Evolutionary conservation across 2,329 filamentous ascomycete species (phyloP), one percentile per base, ranked within the genome.

Genomic region (Sporothrix mexicana): DNA sequence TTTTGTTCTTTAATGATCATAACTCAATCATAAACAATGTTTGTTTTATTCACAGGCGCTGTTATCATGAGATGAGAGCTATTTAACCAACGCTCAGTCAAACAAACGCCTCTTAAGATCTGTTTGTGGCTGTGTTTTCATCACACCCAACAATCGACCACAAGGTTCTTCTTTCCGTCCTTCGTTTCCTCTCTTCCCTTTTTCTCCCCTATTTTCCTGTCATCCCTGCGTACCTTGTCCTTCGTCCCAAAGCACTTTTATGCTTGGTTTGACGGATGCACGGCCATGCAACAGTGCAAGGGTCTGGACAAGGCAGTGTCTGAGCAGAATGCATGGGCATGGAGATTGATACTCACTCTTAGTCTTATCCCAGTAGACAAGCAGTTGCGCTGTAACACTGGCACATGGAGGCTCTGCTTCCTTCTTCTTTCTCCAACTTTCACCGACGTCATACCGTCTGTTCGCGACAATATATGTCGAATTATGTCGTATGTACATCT

Each of bases 231-330:
- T 20, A 23, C 17, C 10, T 45, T 25, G 15, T 36, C 61, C n/a
- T 45, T 66, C 61, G 25, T 66, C 61, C 61, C 61, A 66, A 66
- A 47, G 41, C 20, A 10, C 23, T 17, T 8, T 66, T n/a, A 67
- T 67, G 62, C 62, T 49, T 30, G 45, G 10, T 17, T 30, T 67
- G 62, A 49, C 43, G 20, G 41, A 47, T 47, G 13, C 61, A 66
- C 41, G 12, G 41, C 43, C 53, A 59, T 15, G 20, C 41, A 36
- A 8, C 45, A 20, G 23, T 8, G 62, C 62, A 49, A 67, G 62
- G 62, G 23, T 49, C n/a, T 30, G 47, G 17, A 49, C 47, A 15
- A 15, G 13, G 47, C 17, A 17, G 13, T 57, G 59, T 67, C 62
- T 67, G 20, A 20, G 15, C 23, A 10, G 10, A 23, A 36, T 36